These are phyloP conservation scores for Penicillium digitatum DNA, from an alignment of 2,329 filamentous ascomycete genomes.

Conservation along the genomic window DNA sequence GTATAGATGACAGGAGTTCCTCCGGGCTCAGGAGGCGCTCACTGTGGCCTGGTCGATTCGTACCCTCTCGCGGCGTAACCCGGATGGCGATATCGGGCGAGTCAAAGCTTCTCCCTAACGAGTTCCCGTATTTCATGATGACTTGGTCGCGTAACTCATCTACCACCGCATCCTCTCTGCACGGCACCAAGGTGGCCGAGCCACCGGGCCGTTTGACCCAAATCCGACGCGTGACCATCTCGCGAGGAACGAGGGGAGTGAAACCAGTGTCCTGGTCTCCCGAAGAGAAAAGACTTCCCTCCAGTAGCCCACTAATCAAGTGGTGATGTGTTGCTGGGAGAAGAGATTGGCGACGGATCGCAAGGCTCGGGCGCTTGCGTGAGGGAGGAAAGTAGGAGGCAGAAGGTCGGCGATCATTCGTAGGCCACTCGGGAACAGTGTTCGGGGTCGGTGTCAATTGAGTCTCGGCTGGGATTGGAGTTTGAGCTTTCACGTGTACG, in stretches of 20 bases:
- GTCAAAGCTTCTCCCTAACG: constrained; percentile 82
- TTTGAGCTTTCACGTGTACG: constrained; percentile 16
- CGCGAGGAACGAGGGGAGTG: constrained; percentile 21
- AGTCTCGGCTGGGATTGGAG: constrained; percentile 17
- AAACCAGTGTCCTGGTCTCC: constrained; percentile 22
- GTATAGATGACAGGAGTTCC: constrained; percentile 70
- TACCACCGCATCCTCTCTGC: constrained; percentile 83
- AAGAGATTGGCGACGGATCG: constrained; percentile 39
- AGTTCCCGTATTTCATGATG: constrained; percentile 88
- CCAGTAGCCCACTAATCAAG: constrained; percentile 35
- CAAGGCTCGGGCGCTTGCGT: constrained; percentile 34
- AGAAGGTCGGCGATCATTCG: constrained; percentile 12
- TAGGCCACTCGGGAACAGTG: constrained; percentile 27
- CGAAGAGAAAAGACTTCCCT: constrained; percentile 24
- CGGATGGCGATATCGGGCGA: constrained; percentile 81
- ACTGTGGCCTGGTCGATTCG: constrained; percentile 42
- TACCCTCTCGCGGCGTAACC: constrained; percentile 64
- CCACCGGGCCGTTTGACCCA: constrained; percentile 88
- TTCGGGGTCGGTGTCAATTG: constrained; percentile 27
- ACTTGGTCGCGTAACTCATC: constrained; percentile 94
- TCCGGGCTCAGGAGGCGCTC: constrained; percentile 79
- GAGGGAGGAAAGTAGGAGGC: constrained; percentile 15
- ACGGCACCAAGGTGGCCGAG: constrained; percentile 81
- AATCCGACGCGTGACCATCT: constrained; percentile 63
- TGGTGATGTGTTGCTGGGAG: constrained; percentile 40